Percentiles rank a stretch among this genome's conserved stretches.
phyloP scores from a whole-genome alignment of 106 monocot species.

The Acorus calamus region DNA sequence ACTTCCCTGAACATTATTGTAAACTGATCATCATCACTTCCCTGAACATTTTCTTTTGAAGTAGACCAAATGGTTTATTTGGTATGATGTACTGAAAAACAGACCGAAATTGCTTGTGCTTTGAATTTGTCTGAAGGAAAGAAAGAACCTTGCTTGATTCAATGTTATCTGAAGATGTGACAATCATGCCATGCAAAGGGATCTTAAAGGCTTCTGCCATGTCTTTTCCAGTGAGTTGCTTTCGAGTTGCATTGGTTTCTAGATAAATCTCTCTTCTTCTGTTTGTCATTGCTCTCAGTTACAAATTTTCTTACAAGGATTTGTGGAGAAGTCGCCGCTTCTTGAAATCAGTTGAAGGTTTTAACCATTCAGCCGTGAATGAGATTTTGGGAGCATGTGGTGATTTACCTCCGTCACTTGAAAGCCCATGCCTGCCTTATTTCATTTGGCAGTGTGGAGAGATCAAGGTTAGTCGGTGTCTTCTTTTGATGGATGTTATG shows the following conservation, averaged over 20 bases:
- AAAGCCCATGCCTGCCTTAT: constrained; percentile 69
- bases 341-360: constrained; percentile 69
- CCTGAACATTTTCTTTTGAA: too few relatives aligned
- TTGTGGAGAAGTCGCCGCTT: constrained; percentile 71
- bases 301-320: constrained; percentile 37
- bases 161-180: constrained; percentile 56
- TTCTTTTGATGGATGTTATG: neutral
- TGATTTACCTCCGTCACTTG: constrained; percentile 23
- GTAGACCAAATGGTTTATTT: too few relatives aligned
- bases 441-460: constrained; percentile 94
- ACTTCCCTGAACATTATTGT: too few relatives aligned
- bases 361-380: constrained; percentile 76
- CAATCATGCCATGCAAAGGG: constrained; percentile 79
- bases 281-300: neutral
- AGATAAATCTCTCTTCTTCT: neutral
- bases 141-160: constrained; percentile 62
- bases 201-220: constrained; percentile 77
- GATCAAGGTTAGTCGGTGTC: constrained; percentile 31
- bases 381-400: constrained; percentile 84
- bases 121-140: constrained; percentile 40
- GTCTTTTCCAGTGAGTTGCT: constrained; percentile 73
- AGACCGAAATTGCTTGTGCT: too few relatives aligned
- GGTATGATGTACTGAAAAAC: too few relatives aligned
- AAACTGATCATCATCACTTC: too few relatives aligned
- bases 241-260: neutral